These are phyloP conservation scores for Colletotrichum sp. DNA, from an alignment of 2,329 filamentous ascomycete species.

Conservation along the genomic window DNA sequence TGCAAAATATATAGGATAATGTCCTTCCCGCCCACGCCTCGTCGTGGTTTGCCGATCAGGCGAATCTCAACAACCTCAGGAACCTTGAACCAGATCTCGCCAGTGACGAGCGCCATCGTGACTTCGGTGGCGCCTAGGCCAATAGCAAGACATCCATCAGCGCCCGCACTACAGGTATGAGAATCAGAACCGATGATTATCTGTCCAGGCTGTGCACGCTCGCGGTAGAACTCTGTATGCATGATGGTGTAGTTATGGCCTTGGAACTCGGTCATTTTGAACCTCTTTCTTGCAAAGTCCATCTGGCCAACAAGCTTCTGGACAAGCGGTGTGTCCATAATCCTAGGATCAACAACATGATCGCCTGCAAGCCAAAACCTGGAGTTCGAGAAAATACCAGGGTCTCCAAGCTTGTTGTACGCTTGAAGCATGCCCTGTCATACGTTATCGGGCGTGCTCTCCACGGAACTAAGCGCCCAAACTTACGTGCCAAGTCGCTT, in stretches of 20 bases:
- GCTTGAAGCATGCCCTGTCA: slow-evolving; percentile 9
- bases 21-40: slow-evolving; percentile 43
- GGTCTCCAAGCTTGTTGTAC: slow-evolving; percentile 10
- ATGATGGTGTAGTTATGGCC: slow-evolving; percentile 43
- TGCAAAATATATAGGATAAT: slow-evolving; percentile 41
- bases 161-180: slow-evolving; percentile 43
- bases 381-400: slow-evolving; percentile 4
- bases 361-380: slow-evolving; percentile 53
- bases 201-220: slow-evolving; percentile 42
- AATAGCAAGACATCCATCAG: slow-evolving; percentile 38
- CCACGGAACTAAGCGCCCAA: not conserved
- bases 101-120: slow-evolving; percentile 39
- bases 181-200: slow-evolving; percentile 42
- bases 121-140: slow-evolving; percentile 44
- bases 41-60: slow-evolving; percentile 33
- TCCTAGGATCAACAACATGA: slow-evolving; percentile 49
- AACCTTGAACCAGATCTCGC: slow-evolving; percentile 45
- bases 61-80: slow-evolving; percentile 39
- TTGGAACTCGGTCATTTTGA: slow-evolving; percentile 28
- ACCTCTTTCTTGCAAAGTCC: slow-evolving; percentile 9
- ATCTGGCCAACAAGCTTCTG: slow-evolving; percentile 3
- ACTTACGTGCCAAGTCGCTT: slow-evolving; percentile 45
- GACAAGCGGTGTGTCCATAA: slow-evolving; percentile 5
- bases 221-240: slow-evolving; percentile 43
- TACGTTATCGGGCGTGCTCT: slow-evolving; percentile 12